phyloP scores from a whole-genome alignment of 2,329 filamentous ascomycete genomes.

The Curvularia hawaiiensis region DNA sequence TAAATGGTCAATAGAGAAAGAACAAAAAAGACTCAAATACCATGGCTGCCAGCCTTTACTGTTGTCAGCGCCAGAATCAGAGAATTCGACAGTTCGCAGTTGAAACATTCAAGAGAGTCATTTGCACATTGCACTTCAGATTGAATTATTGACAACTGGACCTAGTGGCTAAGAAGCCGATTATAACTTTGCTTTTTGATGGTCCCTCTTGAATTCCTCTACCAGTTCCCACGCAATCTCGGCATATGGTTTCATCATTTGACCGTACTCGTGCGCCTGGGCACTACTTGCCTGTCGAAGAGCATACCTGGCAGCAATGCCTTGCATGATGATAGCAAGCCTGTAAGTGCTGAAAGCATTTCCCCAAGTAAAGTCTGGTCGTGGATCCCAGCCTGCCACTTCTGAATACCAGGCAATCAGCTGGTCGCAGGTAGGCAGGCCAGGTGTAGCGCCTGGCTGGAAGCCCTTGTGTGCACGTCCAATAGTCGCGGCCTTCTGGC shows the following conservation, averaged over 20 bases:
- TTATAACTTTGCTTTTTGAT: slow-evolving; percentile 47
- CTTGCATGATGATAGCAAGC: slow-evolving; percentile 73
- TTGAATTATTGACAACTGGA: not conserved
- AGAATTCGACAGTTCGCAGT: slow-evolving; percentile 6
- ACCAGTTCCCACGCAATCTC: slow-evolving; percentile 80
- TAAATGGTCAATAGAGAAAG: slow-evolving; percentile 7
- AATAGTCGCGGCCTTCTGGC: slow-evolving; percentile 44
- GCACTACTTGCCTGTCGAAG: slow-evolving; percentile 86
- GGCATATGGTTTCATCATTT: slow-evolving; percentile 72
- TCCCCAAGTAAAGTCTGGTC: slow-evolving; percentile 65
- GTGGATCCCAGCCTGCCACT: slow-evolving; percentile 73
- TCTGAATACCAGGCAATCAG: slow-evolving; percentile 70
- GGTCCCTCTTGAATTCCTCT: slow-evolving; percentile 52
- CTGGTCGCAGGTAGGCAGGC: slow-evolving; percentile 66
- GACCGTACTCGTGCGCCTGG: slow-evolving; percentile 74
- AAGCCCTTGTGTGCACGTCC: slow-evolving; percentile 59
- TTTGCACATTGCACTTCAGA: slow-evolving; percentile 1
- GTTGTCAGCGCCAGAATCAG: slow-evolving; percentile 9
- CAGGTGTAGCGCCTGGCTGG: slow-evolving; percentile 65
- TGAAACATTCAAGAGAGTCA: not conserved
- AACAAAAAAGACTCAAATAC: slow-evolving; percentile 9
- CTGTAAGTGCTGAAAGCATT: slow-evolving; percentile 67
- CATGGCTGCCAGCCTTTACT: slow-evolving; percentile 9
- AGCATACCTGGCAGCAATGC: slow-evolving; percentile 89
- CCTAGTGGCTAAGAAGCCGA: not conserved